Evolutionary conservation across 2,329 filamentous ascomycete species (phyloP).

Genomic region (Colletotrichum brevisporum): DNA sequence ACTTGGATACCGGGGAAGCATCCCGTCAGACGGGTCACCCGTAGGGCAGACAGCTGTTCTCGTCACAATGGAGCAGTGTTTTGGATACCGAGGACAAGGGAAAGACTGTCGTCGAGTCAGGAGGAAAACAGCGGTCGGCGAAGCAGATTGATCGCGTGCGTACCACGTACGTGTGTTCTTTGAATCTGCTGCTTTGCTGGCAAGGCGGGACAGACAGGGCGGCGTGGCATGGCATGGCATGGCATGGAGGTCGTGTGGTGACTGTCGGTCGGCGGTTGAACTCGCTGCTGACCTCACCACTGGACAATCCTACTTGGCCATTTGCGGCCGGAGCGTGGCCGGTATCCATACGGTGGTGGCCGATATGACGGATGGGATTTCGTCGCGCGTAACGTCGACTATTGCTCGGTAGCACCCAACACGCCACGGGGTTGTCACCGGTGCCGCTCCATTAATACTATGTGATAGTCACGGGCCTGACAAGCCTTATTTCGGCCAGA

Average conservation of each 20-base stretch:
- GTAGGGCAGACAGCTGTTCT: constrained; percentile 7
- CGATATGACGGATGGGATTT: constrained; percentile 25
- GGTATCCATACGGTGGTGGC: not conserved
- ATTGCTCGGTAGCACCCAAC: not conserved
- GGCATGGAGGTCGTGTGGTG: constrained; percentile 6
- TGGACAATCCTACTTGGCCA: not conserved
- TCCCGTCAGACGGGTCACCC: constrained; percentile 16
- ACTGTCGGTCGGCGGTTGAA: not conserved
- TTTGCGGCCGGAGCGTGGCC: constrained; percentile 24
- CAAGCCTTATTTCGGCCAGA: constrained; percentile 1
- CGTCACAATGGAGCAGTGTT: not conserved
- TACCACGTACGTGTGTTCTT: not conserved
- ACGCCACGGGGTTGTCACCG: constrained; percentile 14
- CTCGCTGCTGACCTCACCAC: constrained; percentile 24
- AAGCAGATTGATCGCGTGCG: constrained; percentile 3
- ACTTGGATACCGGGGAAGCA: constrained; percentile 19
- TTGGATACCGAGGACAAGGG: not conserved
- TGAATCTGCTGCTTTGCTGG: constrained; percentile 17
- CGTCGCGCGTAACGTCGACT: constrained; percentile 28
- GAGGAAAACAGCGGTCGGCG: not conserved
- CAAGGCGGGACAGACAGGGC: not conserved
- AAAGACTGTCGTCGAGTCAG: constrained; percentile 10
- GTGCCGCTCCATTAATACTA: not conserved
- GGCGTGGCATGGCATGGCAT: constrained; percentile 21
- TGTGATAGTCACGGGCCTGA: constrained; percentile 18